Evolutionary conservation across 306 rosid genomes (phyloP), one percentile per base, ranked within the genome.

Genomic region (Lathyrus tuberosus): DNA sequence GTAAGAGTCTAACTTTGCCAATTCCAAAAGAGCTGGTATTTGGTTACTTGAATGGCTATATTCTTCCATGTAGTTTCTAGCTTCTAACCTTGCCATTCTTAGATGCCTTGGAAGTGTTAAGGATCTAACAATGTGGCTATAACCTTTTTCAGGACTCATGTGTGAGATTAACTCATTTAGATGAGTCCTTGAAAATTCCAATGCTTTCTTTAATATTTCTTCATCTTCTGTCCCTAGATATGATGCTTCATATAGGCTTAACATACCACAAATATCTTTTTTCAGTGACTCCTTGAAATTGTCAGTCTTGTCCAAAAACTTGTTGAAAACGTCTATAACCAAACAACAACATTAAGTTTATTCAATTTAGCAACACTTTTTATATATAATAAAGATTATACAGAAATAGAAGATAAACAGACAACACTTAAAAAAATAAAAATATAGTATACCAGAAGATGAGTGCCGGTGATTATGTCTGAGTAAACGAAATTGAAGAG

Each of bases 241-340:
- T 49, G 84, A 83, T 43, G 87, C 82, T 65, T 83, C 87, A 26
- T 76, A 59, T 2, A 83, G 8, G 24, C 80, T 76, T 37, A 83
- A 60, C 77, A 83, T 43, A 8, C 80, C 87, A 77, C 72, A 26
- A 15, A 76, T 60, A 26, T 83, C 84, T 11, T 16, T 51, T 18
- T 1, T 59, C 0, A 72, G 12, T 9, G 77, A 72, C 28, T 76
- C 87, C 22, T 83, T 79, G 62, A 79, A 83, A 53, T 71, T 64
- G 5, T 78, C 80, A 18, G 0, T 59, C 26, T 69, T 65, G 72
- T 76, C 82, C 61, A 73, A 57, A 64, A 72, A 83, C 7, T 65
- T 79, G 15, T 30, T 59, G 62, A 83, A 83, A 51, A 69, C 64
- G 10, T 73, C 82, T 82, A 13, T 20, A 20, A 20, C 22, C 22